Base-by-base conservation (phyloP, 148 eudicot species). In the Dysphania ambrosioides region DNA sequence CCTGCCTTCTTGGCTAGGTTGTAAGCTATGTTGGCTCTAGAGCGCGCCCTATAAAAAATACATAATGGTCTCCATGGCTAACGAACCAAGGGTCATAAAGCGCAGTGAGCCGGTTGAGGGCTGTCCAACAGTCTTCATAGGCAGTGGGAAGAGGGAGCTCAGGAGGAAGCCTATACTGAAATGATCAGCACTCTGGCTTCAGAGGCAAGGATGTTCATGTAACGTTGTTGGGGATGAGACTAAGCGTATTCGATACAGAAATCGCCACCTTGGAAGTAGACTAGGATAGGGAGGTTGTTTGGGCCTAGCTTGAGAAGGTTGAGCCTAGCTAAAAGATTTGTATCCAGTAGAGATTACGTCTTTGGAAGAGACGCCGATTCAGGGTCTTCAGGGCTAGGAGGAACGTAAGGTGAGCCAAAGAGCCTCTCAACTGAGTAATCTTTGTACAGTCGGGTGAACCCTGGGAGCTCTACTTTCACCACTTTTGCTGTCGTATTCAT, bases 241-340 rank as follows among this genome's bases (percentile, higher is more conserved):
- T 82, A 84, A 10, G 97, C 79, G 0, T 91, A 89, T 26, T 73
- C 91, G 1, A 76, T 38, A 57, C 82, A 80, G 29, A 91, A 91
- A 0, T 85, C 91, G 0, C 93, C 97, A 1, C 88, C 93, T n/a
- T 91, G 97, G 73, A 74, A 91, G 80, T 87, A 86, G 35, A 89
- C 79, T n/a, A 87, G 36, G 31, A 89, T 72, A 5, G 97, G 91
- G 53, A 86, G 80, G 7, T 79, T 83, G 0, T 42, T 27, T 49
- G 19, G 27, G 15, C 30, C 19, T 62, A 70, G 56, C 16, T 73
- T 38, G 12, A 84, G 88, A 35, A 81, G 83, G 78, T 71, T 81
- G 61, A 86, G 74, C 23, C 88, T 60, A 30, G 77, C 88, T 34
- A 79, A 77, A 47, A 83, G 67, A 1, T 57, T 19, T 34, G 68